Percentiles rank a stretch among this genome's conserved stretches.
phyloP scores from a whole-genome alignment of 2,329 filamentous ascomycete species.

The Neofusicoccum sp. region DNA sequence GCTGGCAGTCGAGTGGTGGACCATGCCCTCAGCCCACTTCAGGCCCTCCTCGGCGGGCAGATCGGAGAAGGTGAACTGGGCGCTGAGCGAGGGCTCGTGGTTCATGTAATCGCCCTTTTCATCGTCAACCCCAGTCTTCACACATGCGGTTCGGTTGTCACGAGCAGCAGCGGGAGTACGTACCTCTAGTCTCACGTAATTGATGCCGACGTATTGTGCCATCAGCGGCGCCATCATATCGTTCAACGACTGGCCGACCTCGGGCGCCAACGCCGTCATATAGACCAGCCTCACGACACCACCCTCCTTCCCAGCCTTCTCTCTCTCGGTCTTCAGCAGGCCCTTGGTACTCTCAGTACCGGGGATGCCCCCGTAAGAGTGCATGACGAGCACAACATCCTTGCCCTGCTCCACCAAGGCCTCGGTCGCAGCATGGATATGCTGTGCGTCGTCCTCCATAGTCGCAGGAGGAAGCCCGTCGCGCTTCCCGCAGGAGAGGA shows the following conservation, averaged over 20 bases:
- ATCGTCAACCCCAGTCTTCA: neutral
- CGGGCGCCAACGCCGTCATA: slow-evolving; percentile 7
- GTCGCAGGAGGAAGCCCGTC: slow-evolving; percentile 18
- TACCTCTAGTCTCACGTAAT: slow-evolving; percentile 4
- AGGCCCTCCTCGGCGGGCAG: slow-evolving; percentile 22
- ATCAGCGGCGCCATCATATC: neutral
- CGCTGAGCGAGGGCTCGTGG: slow-evolving; percentile 19
- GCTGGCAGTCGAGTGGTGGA: slow-evolving; percentile 34
- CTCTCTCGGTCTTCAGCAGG: slow-evolving; percentile 27
- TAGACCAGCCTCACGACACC: slow-evolving; percentile 33
- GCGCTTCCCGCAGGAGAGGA: slow-evolving; percentile 20
- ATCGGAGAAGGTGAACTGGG: slow-evolving; percentile 23
- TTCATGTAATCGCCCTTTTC: neutral
- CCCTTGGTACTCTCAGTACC: slow-evolving; percentile 31
- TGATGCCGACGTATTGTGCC: neutral
- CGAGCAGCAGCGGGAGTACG: neutral
- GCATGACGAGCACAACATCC: slow-evolving; percentile 32
- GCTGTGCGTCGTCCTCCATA: slow-evolving; percentile 32
- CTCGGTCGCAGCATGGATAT: slow-evolving; percentile 26
- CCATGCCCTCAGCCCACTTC: slow-evolving; percentile 22
- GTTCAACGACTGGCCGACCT: neutral
- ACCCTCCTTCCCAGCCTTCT: slow-evolving; percentile 30
- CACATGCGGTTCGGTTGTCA: too few species aligned
- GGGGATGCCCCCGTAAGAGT: slow-evolving; percentile 38
- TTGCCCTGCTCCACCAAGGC: slow-evolving; percentile 32